Evolutionary conservation across 352 stramenopile species (phyloP), one percentile per base, ranked within the genome.

Genomic region (Globisporangium mamillatum): DNA sequence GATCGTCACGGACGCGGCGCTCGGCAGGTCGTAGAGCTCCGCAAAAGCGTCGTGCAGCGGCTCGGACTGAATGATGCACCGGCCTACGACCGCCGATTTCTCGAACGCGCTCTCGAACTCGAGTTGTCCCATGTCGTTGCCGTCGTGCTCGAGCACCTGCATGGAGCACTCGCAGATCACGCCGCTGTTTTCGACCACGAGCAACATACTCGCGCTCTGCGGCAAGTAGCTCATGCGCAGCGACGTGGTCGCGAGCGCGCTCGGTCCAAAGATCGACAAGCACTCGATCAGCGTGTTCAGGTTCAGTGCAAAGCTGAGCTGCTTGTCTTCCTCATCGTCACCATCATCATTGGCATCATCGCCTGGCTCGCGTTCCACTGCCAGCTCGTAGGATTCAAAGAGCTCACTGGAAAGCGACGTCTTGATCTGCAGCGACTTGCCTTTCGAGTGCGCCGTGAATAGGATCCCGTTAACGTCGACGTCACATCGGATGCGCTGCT

Each of bases 351-450:
- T 48, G 4, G 48, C 48, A 44, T 72, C 57, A 5, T 71, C 50
- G 22, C 62, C 56, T 29, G 56, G n/a, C 16, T 58, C 67, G 4
- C 50, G 12, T 14, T 52, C 36, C 5, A 65, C 22, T 2, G 70
- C 61, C 10, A 94, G 82, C 56, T 76, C 60, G 76, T 82, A 95
- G 36, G 74, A 76, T 55, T 93, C 86, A 63, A 95, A 95, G 6
- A 95, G 68, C 66, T 93, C 84, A n/a, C 69, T 74, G 10, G 79
- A 75, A 9, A 94, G 79, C 10, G 84, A 92, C 29, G 88, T 92
- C 78, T 94, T 95, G 73, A 95, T 81, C 81, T 95, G 88, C 29
- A 95, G 76, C 66, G 86, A 92, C 66, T 95, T 95, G 57, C 88
- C 86, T 58, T 87, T 89, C n/a, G 88, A 94, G 60, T 94, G 83